These are phyloP conservation scores for Aaosphaeria pasadenensis DNA, from an alignment of 2,329 filamentous ascomycete species.

Conservation along the genomic window DNA sequence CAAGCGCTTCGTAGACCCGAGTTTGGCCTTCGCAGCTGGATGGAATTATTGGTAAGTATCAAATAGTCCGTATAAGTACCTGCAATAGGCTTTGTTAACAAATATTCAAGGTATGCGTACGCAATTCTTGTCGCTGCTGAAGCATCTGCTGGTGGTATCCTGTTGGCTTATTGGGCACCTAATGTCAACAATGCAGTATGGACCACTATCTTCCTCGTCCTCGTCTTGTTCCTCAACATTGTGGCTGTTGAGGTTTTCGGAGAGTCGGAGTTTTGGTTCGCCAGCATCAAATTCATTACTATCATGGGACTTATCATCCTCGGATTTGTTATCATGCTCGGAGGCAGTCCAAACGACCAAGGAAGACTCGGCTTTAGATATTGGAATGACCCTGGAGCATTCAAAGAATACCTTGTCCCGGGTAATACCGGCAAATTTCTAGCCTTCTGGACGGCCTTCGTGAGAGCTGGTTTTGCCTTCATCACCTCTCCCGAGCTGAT, in stretches of 20 bases:
- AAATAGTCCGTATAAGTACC: not conserved
- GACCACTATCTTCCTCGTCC: slow-evolving; percentile 35
- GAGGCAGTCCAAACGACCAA: slow-evolving; percentile 33
- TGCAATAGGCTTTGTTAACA: not conserved
- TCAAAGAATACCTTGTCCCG: slow-evolving; percentile 45
- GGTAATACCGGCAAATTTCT: slow-evolving; percentile 61
- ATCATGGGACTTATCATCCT: slow-evolving; percentile 36
- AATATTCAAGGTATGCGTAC: slow-evolving; percentile 24
- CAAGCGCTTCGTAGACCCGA: slow-evolving; percentile 48
- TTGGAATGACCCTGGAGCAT: slow-evolving; percentile 65
- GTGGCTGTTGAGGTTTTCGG: slow-evolving; percentile 36
- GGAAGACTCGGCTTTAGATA: slow-evolving; percentile 58
- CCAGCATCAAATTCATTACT: slow-evolving; percentile 47
- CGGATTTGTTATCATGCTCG: slow-evolving; percentile 35
- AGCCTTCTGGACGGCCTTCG: slow-evolving; percentile 54
- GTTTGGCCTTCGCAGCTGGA: slow-evolving; percentile 31
- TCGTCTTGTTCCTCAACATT: slow-evolving; percentile 34
- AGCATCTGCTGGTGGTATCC: slow-evolving; percentile 30
- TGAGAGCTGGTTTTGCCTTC: slow-evolving; percentile 49
- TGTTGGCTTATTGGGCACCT: slow-evolving; percentile 34
- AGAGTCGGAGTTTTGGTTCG: slow-evolving; percentile 53
- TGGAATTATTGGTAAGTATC: slow-evolving; percentile 20
- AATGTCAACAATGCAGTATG: slow-evolving; percentile 30
- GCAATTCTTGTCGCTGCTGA: slow-evolving; percentile 34
- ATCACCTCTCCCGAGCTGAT: slow-evolving; percentile 32